phyloP scores from a whole-genome alignment of 2,329 filamentous ascomycete genomes.

The Fusarium anthophilum region DNA sequence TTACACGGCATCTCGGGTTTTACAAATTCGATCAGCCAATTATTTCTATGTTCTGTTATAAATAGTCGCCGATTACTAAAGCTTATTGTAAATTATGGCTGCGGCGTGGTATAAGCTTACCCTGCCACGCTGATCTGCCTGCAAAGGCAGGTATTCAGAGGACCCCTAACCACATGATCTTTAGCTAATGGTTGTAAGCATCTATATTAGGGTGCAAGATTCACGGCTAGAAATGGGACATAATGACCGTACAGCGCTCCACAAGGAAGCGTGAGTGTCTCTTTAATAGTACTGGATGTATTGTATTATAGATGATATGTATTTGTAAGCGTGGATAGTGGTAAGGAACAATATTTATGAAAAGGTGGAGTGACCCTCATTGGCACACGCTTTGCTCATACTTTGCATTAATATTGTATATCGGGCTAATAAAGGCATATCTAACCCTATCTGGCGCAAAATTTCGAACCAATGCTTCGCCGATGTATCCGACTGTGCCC shows the following conservation, averaged over 20 bases:
- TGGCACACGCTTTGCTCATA: rapidly evolving
- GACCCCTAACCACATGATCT: background rate
- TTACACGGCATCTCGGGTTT: background rate
- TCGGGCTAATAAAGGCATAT: background rate
- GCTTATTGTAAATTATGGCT: background rate
- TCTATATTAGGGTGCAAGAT: background rate
- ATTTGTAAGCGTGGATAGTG: background rate
- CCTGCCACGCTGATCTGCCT: too few species aligned
- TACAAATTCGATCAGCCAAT: background rate
- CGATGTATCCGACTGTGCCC: background rate
- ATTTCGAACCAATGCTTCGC: background rate
- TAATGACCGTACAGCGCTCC: background rate
- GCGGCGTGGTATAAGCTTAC: background rate
- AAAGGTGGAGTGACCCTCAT: too few species aligned
- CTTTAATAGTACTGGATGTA: background rate
- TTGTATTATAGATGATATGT: rapidly evolving
- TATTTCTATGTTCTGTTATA: rapidly evolving
- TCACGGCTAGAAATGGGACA: too few species aligned
- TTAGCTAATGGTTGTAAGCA: too few species aligned
- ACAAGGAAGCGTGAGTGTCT: background rate
- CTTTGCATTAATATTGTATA: background rate
- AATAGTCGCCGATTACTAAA: background rate
- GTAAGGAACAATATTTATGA: background rate
- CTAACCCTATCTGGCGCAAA: background rate
- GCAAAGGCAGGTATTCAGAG: too few species aligned